Evolutionary conservation across 2,329 filamentous ascomycete species (phyloP), one percentile per base, ranked within the genome.

Genomic region (Tolypocladium paradoxum): DNA sequence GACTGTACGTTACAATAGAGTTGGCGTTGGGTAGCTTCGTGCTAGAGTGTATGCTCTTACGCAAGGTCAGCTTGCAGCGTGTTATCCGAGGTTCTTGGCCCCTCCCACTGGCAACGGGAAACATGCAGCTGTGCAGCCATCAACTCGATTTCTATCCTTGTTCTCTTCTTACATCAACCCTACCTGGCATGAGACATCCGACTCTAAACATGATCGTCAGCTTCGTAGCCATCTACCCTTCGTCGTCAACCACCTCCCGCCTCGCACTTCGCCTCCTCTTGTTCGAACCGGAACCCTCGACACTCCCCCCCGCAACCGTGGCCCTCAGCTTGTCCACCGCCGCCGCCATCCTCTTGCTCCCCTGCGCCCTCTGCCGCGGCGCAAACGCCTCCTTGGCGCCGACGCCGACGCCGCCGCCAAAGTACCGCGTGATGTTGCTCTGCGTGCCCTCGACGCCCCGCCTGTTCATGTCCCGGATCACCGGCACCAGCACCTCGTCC

Each of bases 401-500:
- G 0, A 77, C 78, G 0, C 88, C 88, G 0, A 90, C 84, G 5
- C 74, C 71, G 0, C 92, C 92, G 14, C 83, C 81, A 66, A 97
- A 96, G 68, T 85, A 99, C 27, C 84, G 78, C n/a, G 93, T 99
- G 59, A 99, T 96, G 61, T 99, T 99, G 54, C 84, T 85, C 74
- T 99, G 93, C 20, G 92, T 97, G 7, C 93, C 93, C 71, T 97
- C 93, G 31, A 83, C 77, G 58, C 89, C 87, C 38, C 93, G 79
- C 4, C 83, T 81, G 66, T 97, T 97, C 88, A 99, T 95, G 64
- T 99, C 93, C 53, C 85, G 80, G 57, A 99, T 93, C 1, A 99
- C 95, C 0, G 93, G 93, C 1, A 99, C 89, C 2, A 99, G 79
- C 2, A 99, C 88, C 68, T 99, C 93, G 63, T 99, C 93, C 0